Percentiles rank a stretch among this genome's conserved stretches.
These are phyloP conservation scores for Raphanus sativus DNA, from an alignment of 345 rosid genomes.

Conservation along the genomic window DNA sequence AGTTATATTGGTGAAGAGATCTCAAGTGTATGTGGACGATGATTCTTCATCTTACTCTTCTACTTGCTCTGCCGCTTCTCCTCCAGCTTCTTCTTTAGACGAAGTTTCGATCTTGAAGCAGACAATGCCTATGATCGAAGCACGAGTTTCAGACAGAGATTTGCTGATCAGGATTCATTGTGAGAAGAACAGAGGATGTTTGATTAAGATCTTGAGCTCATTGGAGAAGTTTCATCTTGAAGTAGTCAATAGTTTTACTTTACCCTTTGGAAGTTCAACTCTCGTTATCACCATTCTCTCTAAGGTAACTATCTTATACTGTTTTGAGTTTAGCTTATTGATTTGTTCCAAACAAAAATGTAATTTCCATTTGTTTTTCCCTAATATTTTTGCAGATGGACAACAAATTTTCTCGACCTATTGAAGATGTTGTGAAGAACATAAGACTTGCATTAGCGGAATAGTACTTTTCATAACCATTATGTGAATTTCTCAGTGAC, in stretches of 20 bases:
- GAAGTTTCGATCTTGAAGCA: conserved; percentile 38
- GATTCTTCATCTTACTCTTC: conserved; percentile 50
- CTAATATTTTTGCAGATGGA: conserved; percentile 29
- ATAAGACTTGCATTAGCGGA: conserved; percentile 35
- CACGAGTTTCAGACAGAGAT: conserved; percentile 51
- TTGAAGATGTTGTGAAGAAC: conserved; percentile 38
- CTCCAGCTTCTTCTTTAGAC: conserved; percentile 43
- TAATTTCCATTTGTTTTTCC: no score
- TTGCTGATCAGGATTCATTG: conserved; percentile 64
- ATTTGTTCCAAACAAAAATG: neutral
- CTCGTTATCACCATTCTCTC: conserved; percentile 64
- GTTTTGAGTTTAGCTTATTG: neutral
- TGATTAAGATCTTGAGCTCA: conserved; percentile 46
- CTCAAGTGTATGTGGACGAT: conserved; percentile 46
- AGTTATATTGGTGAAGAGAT: conserved; percentile 51
- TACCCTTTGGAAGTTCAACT: conserved; percentile 64
- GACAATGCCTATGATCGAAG: conserved; percentile 74
- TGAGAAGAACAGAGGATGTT: conserved; percentile 50
- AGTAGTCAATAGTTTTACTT: conserved; percentile 49
- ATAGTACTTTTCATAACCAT: neutral
- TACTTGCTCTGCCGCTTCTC: conserved; percentile 44
- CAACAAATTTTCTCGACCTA: conserved; percentile 19
- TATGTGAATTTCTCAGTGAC: neutral
- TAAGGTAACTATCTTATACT: conserved; percentile 45
- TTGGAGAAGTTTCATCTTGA: conserved; percentile 56